A percentile compares a stretch with the other conserved stretches of the same genome.
Conservation (phyloP, 371 early-diverging fungal species). For the Rhizopus delemar region DNA sequence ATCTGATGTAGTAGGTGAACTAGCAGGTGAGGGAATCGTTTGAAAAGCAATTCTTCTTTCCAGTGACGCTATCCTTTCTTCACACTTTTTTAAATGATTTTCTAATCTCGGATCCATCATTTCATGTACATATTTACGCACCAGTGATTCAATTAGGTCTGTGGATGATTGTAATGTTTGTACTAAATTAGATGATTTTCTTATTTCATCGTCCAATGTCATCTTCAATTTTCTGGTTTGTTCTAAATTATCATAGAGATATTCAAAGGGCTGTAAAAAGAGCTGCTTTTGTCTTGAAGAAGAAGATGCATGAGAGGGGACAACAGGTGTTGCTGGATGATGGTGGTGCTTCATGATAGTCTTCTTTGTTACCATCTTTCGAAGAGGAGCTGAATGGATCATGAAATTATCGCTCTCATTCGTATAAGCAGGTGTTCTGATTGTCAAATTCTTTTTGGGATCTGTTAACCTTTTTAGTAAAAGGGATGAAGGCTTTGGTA, state of each 20-base stretch:
- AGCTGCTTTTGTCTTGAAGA: conserved; percentile 40
- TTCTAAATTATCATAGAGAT: conserved; percentile 59
- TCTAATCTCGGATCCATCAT: conserved; percentile 29
- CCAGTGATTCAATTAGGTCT: conserved; percentile 73
- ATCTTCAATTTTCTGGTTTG: conserved; percentile 54
- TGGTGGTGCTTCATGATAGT: conserved; percentile 3
- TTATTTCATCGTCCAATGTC: conserved; percentile 75
- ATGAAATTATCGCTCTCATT: conserved; percentile 24
- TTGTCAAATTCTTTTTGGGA: conserved; percentile 53
- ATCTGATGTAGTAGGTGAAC: conserved; percentile 11
- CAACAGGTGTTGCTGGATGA: conserved; percentile 34
- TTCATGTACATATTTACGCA: conserved; percentile 60
- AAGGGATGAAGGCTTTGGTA: conserved; percentile 43
- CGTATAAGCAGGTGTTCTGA: conserved; percentile 60
- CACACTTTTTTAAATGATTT: conserved; percentile 22
- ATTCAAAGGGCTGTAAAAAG: conserved; percentile 59
- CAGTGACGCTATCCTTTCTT: conserved; percentile 23
- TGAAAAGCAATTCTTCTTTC: conserved; percentile 22
- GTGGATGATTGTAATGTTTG: conserved; percentile 72
- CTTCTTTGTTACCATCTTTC: conserved; percentile 9
- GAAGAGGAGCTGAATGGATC: conserved; percentile 58
- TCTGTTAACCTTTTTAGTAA: conserved; percentile 38
- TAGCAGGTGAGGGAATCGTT: conserved; percentile 19
- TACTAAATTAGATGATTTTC: conserved; percentile 67
- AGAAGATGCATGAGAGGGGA: conserved; percentile 37